These are phyloP conservation scores for Vigna angularis DNA, from an alignment of 306 rosid genomes.

Conservation along the genomic window DNA sequence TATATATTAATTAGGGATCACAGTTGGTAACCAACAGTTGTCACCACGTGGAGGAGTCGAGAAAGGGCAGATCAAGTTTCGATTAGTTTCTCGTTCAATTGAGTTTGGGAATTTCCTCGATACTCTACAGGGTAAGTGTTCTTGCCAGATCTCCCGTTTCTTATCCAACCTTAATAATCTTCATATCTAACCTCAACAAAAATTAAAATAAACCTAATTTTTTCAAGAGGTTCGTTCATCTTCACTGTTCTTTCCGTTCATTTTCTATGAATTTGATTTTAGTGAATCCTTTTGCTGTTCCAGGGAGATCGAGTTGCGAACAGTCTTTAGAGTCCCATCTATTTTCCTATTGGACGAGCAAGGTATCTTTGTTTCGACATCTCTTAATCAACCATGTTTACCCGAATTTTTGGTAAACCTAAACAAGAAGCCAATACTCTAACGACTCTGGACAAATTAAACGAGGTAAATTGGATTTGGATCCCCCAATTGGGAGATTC, in stretches of 20 bases:
- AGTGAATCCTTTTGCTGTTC: neutral
- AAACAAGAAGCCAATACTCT: constrained; percentile 78
- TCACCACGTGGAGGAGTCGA: constrained; percentile 23
- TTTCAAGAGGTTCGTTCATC: constrained; percentile 32
- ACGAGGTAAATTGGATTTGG: constrained; percentile 63
- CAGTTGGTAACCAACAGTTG: neutral
- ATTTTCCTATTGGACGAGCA: constrained; percentile 44
- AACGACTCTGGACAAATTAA: constrained; percentile 77
- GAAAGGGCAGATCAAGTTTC: neutral
- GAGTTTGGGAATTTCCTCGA: neutral
- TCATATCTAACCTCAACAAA: neutral
- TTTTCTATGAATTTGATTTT: neutral
- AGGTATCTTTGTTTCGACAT: constrained; percentile 41
- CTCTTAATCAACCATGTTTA: constrained; percentile 70
- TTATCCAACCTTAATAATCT: neutral
- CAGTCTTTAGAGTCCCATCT: constrained; percentile 5
- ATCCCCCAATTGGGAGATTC: neutral
- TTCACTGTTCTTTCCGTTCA: neutral
- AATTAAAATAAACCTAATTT: constrained; percentile 24
- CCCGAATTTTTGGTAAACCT: constrained; percentile 81
- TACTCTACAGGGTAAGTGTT: neutral
- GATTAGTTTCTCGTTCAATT: neutral
- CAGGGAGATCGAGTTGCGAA: constrained; percentile 22
- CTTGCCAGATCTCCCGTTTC: neutral
- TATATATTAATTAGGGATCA: too few species aligned